A percentile compares a stretch with the other conserved stretches of the same genome.
Conservation (phyloP, 2,329 filamentous ascomycete species). For the Sarocladium oryzae region DNA sequence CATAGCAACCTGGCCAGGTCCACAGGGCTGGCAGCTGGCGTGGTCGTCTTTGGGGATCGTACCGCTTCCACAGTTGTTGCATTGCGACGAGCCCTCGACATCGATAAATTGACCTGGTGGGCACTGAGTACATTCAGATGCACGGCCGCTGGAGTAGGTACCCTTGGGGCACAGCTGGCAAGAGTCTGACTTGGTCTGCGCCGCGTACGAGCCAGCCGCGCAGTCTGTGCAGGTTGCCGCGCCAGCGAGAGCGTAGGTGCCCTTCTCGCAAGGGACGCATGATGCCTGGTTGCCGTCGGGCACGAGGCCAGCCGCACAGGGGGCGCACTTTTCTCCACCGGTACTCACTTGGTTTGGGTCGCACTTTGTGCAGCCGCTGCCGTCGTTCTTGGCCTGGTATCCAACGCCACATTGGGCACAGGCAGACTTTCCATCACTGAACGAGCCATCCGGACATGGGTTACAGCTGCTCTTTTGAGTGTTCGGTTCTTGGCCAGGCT, state of each 20-base stretch:
- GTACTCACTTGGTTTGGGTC: not conserved
- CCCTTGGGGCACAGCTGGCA: not conserved
- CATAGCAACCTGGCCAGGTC: not conserved
- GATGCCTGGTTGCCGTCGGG: not conserved
- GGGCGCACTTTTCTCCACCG: not conserved
- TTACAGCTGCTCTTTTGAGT: not conserved
- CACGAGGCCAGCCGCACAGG: not conserved
- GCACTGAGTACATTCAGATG: not conserved
- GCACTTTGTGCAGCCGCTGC: not conserved
- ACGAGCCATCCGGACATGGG: not conserved
- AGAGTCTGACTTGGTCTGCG: too few species aligned
- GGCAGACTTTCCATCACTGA: slow-evolving; percentile 1
- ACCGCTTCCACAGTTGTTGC: not conserved
- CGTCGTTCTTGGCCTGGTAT: not conserved
- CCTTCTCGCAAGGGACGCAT: not conserved
- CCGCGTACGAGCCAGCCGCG: not conserved
- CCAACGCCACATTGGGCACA: not conserved
- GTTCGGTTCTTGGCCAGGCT: not conserved
- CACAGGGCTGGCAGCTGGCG: not conserved
- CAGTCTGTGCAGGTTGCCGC: not conserved
- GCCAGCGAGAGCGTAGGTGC: not conserved
- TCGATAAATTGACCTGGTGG: not conserved
- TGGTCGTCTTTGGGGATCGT: not conserved
- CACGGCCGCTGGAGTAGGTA: not conserved
- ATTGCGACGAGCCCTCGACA: not conserved